phyloP scores from a whole-genome alignment of 177 flowering plant genomes.

The Vitis hybrid region DNA sequence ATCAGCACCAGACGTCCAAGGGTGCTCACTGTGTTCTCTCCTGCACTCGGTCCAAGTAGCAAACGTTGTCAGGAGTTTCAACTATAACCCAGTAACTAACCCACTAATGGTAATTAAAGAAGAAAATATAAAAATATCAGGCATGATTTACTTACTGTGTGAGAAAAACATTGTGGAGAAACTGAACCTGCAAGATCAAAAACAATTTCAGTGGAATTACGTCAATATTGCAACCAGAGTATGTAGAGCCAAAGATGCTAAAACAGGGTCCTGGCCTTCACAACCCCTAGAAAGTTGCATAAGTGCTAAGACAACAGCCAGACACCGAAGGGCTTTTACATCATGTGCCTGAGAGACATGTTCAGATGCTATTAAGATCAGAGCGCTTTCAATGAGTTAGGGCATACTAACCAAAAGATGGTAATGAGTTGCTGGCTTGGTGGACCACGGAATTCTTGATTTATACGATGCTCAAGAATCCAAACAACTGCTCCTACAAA shows the following conservation, averaged over 20 bases:
- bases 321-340: too few species aligned
- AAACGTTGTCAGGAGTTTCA: not conserved
- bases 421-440: slow-evolving; percentile 86
- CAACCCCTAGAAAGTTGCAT: not conserved
- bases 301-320: not conserved
- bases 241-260: too few species aligned
- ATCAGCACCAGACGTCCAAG: slow-evolving; percentile 81
- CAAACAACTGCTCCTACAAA: slow-evolving; percentile 92
- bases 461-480: slow-evolving; percentile 93
- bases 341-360: not conserved
- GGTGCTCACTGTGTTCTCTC: slow-evolving; percentile 84
- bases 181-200: slow-evolving; percentile 80
- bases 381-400: not conserved
- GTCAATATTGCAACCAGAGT: slow-evolving; percentile 1
- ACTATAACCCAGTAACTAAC: too few species aligned
- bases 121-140: slow-evolving; percentile 1
- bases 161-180: slow-evolving; percentile 95
- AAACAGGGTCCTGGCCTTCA: not conserved
- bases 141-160: slow-evolving; percentile 58
- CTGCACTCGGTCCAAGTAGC: slow-evolving; percentile 34
- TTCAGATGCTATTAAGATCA: not conserved
- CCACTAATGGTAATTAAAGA: not conserved
- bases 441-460: slow-evolving; percentile 88
- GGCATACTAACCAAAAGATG: slow-evolving; percentile 66
- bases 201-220: not conserved